phyloP scores from a whole-genome alignment of 2,329 filamentous ascomycete genomes.

The Pseudocercospora fijiensis region DNA sequence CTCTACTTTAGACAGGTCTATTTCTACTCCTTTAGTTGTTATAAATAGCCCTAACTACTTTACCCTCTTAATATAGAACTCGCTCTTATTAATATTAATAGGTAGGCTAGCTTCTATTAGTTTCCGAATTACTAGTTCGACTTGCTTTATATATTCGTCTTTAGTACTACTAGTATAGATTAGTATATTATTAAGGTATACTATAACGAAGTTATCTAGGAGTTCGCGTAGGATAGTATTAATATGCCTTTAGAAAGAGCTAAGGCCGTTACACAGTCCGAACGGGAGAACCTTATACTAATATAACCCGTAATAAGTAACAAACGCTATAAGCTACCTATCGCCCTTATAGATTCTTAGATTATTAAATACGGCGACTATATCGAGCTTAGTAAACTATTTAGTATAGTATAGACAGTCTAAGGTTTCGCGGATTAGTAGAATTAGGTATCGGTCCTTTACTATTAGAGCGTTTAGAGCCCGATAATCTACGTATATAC shows the following conservation, averaged over 20 bases:
- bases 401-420: neutral
- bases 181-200: conserved; percentile 32
- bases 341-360: neutral
- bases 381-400: neutral
- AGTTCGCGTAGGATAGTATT: conserved; percentile 28
- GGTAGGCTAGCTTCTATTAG: conserved; percentile 12
- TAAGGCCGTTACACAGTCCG: neutral
- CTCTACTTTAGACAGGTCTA: neutral
- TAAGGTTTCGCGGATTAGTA: neutral
- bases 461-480: conserved; percentile 35
- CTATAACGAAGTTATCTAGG: conserved; percentile 28
- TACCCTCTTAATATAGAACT: conserved; percentile 33
- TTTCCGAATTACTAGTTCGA: conserved; percentile 3
- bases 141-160: conserved; percentile 7
- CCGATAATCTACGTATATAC: conserved; percentile 37
- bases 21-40: neutral
- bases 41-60: conserved; percentile 23
- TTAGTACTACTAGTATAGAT: conserved; percentile 22
- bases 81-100: conserved; percentile 29
- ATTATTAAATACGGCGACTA: neutral
- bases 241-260: conserved; percentile 15
- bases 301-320: neutral
- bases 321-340: neutral
- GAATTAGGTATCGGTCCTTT: conserved; percentile 29
- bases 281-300: neutral